phyloP scores from a whole-genome alignment of 768 basidiomycete species.

The Naganishia onofrii region DNA sequence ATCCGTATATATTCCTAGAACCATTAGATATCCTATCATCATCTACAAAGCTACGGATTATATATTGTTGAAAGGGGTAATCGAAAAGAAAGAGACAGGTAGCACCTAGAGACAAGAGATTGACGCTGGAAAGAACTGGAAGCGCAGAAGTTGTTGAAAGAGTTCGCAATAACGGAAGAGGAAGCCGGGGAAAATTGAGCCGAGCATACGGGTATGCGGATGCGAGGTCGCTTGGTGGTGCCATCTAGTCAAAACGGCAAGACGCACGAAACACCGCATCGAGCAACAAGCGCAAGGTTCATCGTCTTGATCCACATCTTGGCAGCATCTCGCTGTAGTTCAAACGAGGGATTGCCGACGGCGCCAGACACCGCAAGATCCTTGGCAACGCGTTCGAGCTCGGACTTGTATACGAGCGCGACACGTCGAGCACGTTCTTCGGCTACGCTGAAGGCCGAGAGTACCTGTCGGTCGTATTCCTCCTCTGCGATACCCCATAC shows the following conservation, averaged over 20 bases:
- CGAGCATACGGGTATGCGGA: no score
- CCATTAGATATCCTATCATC: conserved; percentile 1
- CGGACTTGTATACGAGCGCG: conserved; percentile 42
- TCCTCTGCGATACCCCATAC: conserved; percentile 42
- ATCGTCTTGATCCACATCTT: conserved; percentile 27
- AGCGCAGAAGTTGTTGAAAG: background rate
- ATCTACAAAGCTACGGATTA: background rate
- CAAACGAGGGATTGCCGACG: conserved; percentile 5
- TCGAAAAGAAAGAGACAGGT: background rate
- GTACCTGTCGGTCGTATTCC: conserved; percentile 49
- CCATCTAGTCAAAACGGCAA: conserved; percentile 24
- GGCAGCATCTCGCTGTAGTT: conserved; percentile 13
- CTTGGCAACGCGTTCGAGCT: conserved; percentile 43
- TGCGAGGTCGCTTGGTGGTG: no score
- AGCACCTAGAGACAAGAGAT: background rate
- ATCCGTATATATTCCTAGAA: background rate
- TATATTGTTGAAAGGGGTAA: background rate
- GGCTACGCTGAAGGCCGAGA: conserved; percentile 47
- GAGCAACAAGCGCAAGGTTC: conserved; percentile 16
- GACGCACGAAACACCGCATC: conserved; percentile 14
- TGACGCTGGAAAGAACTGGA: background rate
- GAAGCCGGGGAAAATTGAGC: background rate
- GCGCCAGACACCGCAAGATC: conserved; percentile 8
- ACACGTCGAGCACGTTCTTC: conserved; percentile 46
- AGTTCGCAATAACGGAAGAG: background rate